A percentile compares a stretch with the other conserved stretches of the same genome.
These are phyloP conservation scores for Suillus spraguei DNA, from an alignment of 768 basidiomycete genomes.

Conservation along the genomic window DNA sequence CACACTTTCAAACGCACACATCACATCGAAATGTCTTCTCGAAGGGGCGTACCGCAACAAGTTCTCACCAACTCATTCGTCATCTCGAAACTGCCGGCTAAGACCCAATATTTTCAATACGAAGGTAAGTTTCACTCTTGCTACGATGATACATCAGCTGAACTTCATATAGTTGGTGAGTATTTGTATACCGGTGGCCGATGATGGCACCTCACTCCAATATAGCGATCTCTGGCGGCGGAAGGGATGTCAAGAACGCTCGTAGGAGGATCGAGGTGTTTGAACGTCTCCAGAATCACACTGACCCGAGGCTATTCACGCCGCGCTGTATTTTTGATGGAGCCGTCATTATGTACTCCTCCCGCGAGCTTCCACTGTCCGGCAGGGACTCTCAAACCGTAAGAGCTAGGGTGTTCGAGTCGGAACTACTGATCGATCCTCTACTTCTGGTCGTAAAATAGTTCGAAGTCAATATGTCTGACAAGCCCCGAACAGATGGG, in stretches of 20 bases:
- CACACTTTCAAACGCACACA: background rate
- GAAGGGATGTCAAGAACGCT: background rate
- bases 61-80: constrained; percentile 38
- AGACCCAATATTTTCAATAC: constrained; percentile 32
- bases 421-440: background rate
- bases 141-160: constrained; percentile 13
- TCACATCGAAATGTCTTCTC: background rate
- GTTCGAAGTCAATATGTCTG: constrained; percentile 40
- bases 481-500: constrained; percentile 16
- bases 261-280: constrained; percentile 33
- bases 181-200: constrained; percentile 3
- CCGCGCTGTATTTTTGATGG: constrained; percentile 52
- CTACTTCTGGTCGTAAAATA: constrained; percentile 14
- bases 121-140: constrained; percentile 27
- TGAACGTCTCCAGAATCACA: constrained; percentile 39
- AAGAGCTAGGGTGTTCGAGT: constrained; percentile 12
- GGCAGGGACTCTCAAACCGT: constrained; percentile 34
- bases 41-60: constrained; percentile 13
- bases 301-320: constrained; percentile 38
- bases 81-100: constrained; percentile 27
- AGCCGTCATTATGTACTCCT: constrained; percentile 42
- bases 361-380: constrained; percentile 30
- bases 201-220: constrained; percentile 7
- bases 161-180: constrained; percentile 30
- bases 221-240: constrained; percentile 21